Evolutionary conservation across 176 grass and related monocot species (phyloP).

Genomic region (Musa itinerans): DNA sequence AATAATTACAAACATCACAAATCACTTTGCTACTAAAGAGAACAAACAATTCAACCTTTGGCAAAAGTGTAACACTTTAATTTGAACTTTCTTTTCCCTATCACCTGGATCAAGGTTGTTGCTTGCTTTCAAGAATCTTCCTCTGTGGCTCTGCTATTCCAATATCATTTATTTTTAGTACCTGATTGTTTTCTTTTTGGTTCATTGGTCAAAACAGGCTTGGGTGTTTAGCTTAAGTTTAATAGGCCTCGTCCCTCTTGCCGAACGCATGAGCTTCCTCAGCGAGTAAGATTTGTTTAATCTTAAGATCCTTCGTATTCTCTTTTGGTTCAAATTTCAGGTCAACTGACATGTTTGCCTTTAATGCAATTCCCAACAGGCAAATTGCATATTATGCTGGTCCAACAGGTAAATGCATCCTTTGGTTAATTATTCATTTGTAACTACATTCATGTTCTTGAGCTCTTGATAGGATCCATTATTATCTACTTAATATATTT

Average conservation of each 20-base stretch:
- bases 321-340: background rate
- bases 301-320: background rate
- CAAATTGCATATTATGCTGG: constrained; percentile 41
- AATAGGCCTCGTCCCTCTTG: constrained; percentile 47
- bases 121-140: background rate
- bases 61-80: background rate
- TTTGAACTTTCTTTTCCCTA: background rate
- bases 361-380: constrained; percentile 14
- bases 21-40: background rate
- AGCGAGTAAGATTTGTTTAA: constrained; percentile 44
- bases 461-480: no score
- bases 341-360: background rate
- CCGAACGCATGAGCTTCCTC: constrained; percentile 70
- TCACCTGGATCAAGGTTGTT: background rate
- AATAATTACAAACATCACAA: background rate
- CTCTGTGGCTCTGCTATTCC: background rate
- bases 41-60: background rate
- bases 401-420: constrained; percentile 37
- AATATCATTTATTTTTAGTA: background rate
- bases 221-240: constrained; percentile 68
- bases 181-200: background rate
- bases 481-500: no score
- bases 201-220: constrained; percentile 21
- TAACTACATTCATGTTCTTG: background rate
- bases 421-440: background rate